Conservation (phyloP, 768 basidiomycete genomes). For the Hydnum rufescens region DNA sequence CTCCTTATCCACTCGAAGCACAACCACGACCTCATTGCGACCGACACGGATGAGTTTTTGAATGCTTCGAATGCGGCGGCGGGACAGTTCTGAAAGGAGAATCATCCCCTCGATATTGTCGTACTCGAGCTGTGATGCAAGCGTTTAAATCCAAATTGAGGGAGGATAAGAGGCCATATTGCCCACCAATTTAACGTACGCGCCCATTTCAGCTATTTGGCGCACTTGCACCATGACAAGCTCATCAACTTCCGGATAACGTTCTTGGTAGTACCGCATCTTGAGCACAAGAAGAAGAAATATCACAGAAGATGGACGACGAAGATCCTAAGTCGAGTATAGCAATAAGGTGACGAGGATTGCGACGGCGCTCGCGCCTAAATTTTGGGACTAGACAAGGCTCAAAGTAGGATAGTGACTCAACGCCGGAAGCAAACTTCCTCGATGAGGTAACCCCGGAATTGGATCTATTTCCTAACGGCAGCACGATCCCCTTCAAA, state of each 20-base stretch:
- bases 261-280: conserved; percentile 88
- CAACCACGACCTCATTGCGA: conserved; percentile 95
- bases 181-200: conserved; percentile 90
- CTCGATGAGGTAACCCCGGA: too few relatives aligned
- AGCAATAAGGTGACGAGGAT: too few relatives aligned
- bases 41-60: conserved; percentile 97
- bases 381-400: too few relatives aligned
- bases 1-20: conserved; percentile 94
- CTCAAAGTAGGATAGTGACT: too few relatives aligned
- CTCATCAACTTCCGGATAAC: conserved; percentile 91
- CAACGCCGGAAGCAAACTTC: too few relatives aligned
- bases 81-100: conserved; percentile 87
- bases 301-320: too few relatives aligned
- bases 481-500: too few relatives aligned
- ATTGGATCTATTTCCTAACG: too few relatives aligned
- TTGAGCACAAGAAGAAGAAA: conserved; percentile 3
- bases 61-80: conserved; percentile 89
- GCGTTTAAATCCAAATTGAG: background rate
- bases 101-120: conserved; percentile 99
- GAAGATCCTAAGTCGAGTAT: too few relatives aligned
- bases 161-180: background rate
- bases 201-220: conserved; percentile 99
- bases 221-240: conserved; percentile 99
- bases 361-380: too few relatives aligned
- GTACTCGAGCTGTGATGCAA: conserved; percentile 61